phyloP scores from a whole-genome alignment of 495 filamentous ascomycete genomes.

The Penicillium pancosmium region DNA sequence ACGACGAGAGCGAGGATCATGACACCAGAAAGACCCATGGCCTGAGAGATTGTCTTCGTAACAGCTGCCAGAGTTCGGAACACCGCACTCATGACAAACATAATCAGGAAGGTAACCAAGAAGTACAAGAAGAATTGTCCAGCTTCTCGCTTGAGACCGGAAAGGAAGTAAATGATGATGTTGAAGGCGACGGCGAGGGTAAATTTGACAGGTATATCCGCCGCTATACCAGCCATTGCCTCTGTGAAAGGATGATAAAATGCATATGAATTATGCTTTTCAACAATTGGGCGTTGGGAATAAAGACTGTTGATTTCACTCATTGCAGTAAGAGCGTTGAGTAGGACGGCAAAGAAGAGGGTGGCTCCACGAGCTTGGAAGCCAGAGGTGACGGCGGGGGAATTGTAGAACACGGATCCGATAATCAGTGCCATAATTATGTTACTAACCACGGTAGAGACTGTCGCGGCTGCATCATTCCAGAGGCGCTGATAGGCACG shows the following conservation, averaged over 20 bases:
- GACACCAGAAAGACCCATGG: conserved; percentile 49
- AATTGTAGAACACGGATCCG: conserved; percentile 79
- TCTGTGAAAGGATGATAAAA: conserved; percentile 63
- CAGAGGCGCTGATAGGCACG: conserved; percentile 57
- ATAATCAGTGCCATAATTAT: conserved; percentile 76
- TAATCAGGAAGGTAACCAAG: conserved; percentile 52
- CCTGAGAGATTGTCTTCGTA: conserved; percentile 48
- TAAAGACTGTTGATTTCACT: conserved; percentile 61
- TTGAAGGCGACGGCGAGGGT: conserved; percentile 47
- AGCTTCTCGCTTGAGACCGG: conserved; percentile 40
- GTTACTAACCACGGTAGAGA: conserved; percentile 73
- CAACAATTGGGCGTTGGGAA: conserved; percentile 58
- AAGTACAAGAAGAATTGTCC: conserved; percentile 61
- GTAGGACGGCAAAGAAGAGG: conserved; percentile 83
- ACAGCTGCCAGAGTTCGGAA: conserved; percentile 49
- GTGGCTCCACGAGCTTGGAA: conserved; percentile 76
- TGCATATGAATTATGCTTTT: conserved; percentile 62
- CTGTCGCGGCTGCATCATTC: conserved; percentile 69
- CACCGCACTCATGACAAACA: conserved; percentile 56
- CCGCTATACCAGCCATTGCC: conserved; percentile 53
- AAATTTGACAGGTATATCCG: conserved; percentile 57
- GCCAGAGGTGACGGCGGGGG: conserved; percentile 57
- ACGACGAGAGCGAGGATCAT: conserved; percentile 47
- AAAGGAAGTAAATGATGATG: conserved; percentile 50
- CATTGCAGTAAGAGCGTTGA: conserved; percentile 52